Evolutionary conservation across 371 early-diverging fungal genomes (phyloP).

Genomic region (Apophysomyces ossiformis): DNA sequence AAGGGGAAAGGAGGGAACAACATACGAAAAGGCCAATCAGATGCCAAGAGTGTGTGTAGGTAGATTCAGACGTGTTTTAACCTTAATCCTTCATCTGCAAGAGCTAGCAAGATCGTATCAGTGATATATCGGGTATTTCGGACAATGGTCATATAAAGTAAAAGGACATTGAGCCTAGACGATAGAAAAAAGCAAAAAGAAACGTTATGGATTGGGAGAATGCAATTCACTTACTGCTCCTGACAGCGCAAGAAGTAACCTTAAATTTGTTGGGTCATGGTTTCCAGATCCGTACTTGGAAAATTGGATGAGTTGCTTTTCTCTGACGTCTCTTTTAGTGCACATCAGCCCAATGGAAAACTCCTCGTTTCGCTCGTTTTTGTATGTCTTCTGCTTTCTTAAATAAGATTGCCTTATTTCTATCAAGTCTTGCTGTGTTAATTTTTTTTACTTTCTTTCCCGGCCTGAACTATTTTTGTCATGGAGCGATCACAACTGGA

Average conservation of each 20-base stretch:
- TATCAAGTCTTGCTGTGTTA: neutral
- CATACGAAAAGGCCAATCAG: too few relatives aligned
- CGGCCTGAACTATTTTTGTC: neutral
- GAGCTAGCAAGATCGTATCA: too few relatives aligned
- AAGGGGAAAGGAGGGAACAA: too few relatives aligned
- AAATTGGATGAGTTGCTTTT: neutral
- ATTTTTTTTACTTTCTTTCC: neutral
- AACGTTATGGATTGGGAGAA: too few relatives aligned
- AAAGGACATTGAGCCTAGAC: too few relatives aligned
- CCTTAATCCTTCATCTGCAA: too few relatives aligned
- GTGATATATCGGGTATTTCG: too few relatives aligned
- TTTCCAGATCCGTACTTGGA: slow-evolving; percentile 5
- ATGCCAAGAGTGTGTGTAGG: too few relatives aligned
- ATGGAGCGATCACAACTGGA: neutral
- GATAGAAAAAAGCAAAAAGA: too few relatives aligned
- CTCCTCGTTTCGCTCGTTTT: slow-evolving; percentile 3
- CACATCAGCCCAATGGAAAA: neutral
- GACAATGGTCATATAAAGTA: too few relatives aligned
- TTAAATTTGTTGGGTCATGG: neutral
- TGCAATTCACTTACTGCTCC: neutral
- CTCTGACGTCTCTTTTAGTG: slow-evolving; percentile 1
- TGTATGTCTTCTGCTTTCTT: neutral
- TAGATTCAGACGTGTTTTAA: too few relatives aligned
- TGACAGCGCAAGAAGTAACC: neutral
- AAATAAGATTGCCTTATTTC: neutral